Evolutionary conservation across 148 eudicot genomes (phyloP), one percentile per base, ranked within the genome.

Genomic region (Camellia sinensis): DNA sequence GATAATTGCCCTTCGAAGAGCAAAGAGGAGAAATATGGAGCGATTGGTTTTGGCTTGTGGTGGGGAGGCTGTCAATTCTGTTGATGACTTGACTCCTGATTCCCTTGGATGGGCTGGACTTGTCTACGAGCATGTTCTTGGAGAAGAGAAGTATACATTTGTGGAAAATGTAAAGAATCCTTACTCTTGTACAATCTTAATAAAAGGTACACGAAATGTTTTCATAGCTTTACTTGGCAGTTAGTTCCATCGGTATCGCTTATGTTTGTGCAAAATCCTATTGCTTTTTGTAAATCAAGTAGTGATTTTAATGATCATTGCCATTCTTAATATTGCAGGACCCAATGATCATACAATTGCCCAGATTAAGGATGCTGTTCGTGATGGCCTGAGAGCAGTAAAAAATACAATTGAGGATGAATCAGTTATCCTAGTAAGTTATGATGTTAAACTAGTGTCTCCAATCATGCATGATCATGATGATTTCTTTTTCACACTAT

Each of bases 281-380:
- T 80, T 73, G 60, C 22, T 21, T 19, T 59, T 43, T 40, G 59
- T 60, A 21, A 43, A 50, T 48, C 6, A 59, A 11, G 17, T 13
- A 4, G 22, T 13, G 2, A 70, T 19, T 10, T 29, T 46, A 48
- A 48, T 56, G 15, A n/a, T 45, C 29, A 8, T 75, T 57, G 17
- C 46, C 17, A 14, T 75, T 7, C 57, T 77, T 72, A 4, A 8
- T 78, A 40, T 37, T 79, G 81, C 80, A 95, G 99, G 99, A 45
- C 99, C 99, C 61, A 95, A 95, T 87, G 99, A 95, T 81, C 99
- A 95, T 83, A 95, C 97, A 63, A 95, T 95, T 87, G 99, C 99
- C 13, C 99, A 95, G 81, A 95, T 95, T 77, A 95, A 95, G 90
- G 99, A 95, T 85, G 99, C 99, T 71, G 91, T 95, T 79, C 97